Evolutionary conservation across 2,329 filamentous ascomycete genomes (phyloP).

Genomic region (Hymenoscyphus linearis): DNA sequence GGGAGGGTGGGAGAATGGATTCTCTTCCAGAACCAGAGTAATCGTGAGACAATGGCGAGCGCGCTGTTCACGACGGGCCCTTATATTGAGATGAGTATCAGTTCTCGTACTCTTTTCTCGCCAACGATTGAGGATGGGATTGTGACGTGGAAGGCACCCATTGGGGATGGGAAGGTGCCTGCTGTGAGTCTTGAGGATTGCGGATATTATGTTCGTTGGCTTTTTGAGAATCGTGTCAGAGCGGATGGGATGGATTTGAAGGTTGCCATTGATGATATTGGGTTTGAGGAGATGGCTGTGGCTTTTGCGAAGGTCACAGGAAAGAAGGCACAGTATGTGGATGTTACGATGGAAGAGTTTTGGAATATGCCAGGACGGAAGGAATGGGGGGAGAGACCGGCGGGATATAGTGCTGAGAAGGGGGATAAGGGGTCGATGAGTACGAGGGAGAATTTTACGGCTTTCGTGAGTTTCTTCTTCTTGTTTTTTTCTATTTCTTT

Average conservation of each 20-base stretch:
- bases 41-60: conserved; percentile 33
- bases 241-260: conserved; percentile 42
- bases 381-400: conserved; percentile 22
- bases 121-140: conserved; percentile 37
- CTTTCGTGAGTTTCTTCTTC: conserved; percentile 29
- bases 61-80: conserved; percentile 40
- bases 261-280: conserved; percentile 39
- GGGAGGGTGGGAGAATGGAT: conserved; percentile 42
- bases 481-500: not conserved
- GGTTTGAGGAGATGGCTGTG: conserved; percentile 36
- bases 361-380: conserved; percentile 16
- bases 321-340: conserved; percentile 36
- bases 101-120: conserved; percentile 35
- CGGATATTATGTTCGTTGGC: conserved; percentile 42
- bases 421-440: conserved; percentile 36
- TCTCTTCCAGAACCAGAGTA: conserved; percentile 36
- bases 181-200: conserved; percentile 44
- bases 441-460: conserved; percentile 44
- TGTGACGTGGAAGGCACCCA: conserved; percentile 39
- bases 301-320: conserved; percentile 42
- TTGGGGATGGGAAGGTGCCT: conserved; percentile 37
- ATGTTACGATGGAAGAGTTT: conserved; percentile 35
- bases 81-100: conserved; percentile 43
- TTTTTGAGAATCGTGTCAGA: conserved; percentile 42
- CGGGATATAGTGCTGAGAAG: conserved; percentile 33